phyloP scores from a whole-genome alignment of 805 yeast genomes.

The Zygosaccharomyces kombuchaensis region DNA sequence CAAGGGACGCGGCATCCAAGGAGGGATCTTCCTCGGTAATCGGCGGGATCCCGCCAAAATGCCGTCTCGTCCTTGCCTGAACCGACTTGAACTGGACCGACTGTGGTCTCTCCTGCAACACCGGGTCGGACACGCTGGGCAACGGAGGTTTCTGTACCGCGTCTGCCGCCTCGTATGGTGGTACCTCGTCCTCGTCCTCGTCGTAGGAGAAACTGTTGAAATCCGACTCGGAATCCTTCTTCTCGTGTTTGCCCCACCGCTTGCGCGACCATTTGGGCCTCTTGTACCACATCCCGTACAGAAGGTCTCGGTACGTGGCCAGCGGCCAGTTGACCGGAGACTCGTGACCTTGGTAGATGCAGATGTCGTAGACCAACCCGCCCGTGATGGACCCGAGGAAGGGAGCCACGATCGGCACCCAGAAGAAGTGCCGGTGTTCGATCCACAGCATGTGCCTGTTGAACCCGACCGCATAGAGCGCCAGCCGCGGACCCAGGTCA shows the following conservation, averaged over 20 bases:
- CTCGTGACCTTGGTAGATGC: slow-evolving; percentile 49
- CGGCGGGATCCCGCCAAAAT: slow-evolving; percentile 31
- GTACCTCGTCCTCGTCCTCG: slow-evolving; percentile 20
- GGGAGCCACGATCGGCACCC: slow-evolving; percentile 54
- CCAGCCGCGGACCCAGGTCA: slow-evolving; percentile 52
- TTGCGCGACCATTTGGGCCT: slow-evolving; percentile 29
- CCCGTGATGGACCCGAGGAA: slow-evolving; percentile 45
- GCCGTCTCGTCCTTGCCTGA: slow-evolving; percentile 20
- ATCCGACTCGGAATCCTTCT: slow-evolving; percentile 27
- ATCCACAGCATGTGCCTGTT: slow-evolving; percentile 39
- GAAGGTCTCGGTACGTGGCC: slow-evolving; percentile 22
- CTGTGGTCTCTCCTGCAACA: slow-evolving; percentile 17
- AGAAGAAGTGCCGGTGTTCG: slow-evolving; percentile 42
- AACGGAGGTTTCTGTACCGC: neutral
- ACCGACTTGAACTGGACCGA: slow-evolving; percentile 32
- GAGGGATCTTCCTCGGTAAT: slow-evolving; percentile 30
- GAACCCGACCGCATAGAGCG: slow-evolving; percentile 46
- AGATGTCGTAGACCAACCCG: slow-evolving; percentile 47
- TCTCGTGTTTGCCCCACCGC: neutral
- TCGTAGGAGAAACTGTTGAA: slow-evolving; percentile 30
- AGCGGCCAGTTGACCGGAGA: slow-evolving; percentile 47
- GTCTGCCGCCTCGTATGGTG: neutral
- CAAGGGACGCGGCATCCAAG: slow-evolving; percentile 25
- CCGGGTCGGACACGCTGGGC: neutral
- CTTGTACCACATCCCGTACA: slow-evolving; percentile 28